These are phyloP conservation scores for Coemansia sp. DNA, from an alignment of 192 early-diverging fungal genomes.

Conservation along the genomic window DNA sequence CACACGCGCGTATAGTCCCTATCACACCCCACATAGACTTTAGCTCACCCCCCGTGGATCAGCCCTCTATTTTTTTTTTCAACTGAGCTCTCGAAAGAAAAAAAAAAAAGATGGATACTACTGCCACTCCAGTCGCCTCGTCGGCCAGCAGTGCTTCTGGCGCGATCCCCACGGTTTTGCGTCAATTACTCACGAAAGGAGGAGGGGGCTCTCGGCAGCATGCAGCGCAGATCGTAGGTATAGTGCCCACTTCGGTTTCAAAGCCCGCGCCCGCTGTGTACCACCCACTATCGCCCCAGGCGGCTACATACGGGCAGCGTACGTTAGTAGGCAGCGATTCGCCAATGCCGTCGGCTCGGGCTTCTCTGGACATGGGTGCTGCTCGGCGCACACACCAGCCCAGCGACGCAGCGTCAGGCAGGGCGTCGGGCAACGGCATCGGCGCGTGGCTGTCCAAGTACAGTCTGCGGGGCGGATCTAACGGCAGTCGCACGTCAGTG, in stretches of 20 bases:
- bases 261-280: conserved; percentile 37
- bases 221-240: conserved; percentile 58
- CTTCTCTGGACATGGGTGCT: conserved; percentile 39
- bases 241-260: conserved; percentile 44
- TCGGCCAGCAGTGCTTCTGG: conserved; percentile 23
- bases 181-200: conserved; percentile 48
- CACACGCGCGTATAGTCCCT: neutral
- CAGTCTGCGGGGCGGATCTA: conserved; percentile 23
- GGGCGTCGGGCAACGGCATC: conserved; percentile 24
- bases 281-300: conserved; percentile 23
- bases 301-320: conserved; percentile 38
- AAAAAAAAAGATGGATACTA: conserved; percentile 37
- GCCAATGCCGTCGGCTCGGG: conserved; percentile 26
- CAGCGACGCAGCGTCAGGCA: conserved; percentile 13
- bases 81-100: neutral
- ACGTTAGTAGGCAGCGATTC: conserved; percentile 46
- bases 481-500: conserved; percentile 39
- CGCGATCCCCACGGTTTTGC: conserved; percentile 49
- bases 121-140: neutral
- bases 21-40: neutral
- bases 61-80: neutral
- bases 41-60: neutral
- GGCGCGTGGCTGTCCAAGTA: conserved; percentile 55
- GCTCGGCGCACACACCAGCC: conserved; percentile 2
- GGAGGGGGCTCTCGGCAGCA: conserved; percentile 27